Base-by-base conservation (phyloP, 1,284 basidiomycete genomes). In the Schizophyllum commune region DNA sequence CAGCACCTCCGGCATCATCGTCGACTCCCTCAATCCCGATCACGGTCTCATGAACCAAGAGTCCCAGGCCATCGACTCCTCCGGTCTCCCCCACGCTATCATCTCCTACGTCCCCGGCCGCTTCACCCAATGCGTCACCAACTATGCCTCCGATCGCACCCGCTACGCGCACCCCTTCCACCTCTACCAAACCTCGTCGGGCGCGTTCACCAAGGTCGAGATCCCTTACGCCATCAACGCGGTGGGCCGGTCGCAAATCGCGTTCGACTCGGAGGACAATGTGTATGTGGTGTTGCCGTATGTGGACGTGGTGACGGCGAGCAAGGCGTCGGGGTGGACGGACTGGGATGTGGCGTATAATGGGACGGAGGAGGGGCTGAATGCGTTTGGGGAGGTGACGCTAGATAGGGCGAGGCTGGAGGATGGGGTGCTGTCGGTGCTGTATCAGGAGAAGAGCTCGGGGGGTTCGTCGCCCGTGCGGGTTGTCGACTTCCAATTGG, bases 1-100 rank as follows among this genome's bases (percentile, higher is more conserved):
- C 58, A 77, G 75, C 58, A 73, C 74, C 1, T 69, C 65, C 15
- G 77, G 76, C n/a, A 74, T 78, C n/a, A 74, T 77, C 58, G 68
- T 77, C 27, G 77, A 77, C 58, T 65, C 73, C 17, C 65, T 77
- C 39, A 74, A 77, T 56, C 72, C 75, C 19, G 73, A 77, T 61
- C 77, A 79, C 62, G 77, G 71, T 3, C 69, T 79, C 17, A 79
- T 79, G 76, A 79, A 79, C 63, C 77, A 79, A 65, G 77, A 79
- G 61, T 76, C 75, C 0, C 77, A 78, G 67, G 72, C 70, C 21
- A 72, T 77, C 4, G 77, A 79, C 58, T 77, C 75, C 4, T 55
- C 67, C 3, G 77, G 76, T 32, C 74, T 73, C 58, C 72, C 76
- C 47, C 77, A 79, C 61, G 67, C 70, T 7, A 75, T 77, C 39